Evolutionary conservation across 1,284 basidiomycete species (phyloP).

Genomic region (Pulveroboletus sp.): DNA sequence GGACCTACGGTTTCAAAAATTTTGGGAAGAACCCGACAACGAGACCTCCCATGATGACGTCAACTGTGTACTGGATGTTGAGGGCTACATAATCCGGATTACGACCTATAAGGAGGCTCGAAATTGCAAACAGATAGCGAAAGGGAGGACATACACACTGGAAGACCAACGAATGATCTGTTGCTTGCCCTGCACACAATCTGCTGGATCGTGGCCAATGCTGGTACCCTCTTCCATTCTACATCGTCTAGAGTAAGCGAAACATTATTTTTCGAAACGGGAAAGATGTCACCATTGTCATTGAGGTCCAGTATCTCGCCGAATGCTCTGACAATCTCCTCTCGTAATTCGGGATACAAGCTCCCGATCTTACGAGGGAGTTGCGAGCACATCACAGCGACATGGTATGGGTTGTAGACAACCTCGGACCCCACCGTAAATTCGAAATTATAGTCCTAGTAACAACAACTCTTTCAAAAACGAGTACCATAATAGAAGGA

Average conservation of each 20-base stretch:
- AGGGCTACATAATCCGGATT: conserved; percentile 40
- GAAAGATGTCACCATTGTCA: neutral
- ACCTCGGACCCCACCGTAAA: neutral
- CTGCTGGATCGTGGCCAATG: conserved; percentile 17
- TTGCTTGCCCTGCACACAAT: conserved; percentile 38
- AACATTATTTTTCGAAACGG: neutral
- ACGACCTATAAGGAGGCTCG: no score
- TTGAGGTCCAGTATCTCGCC: neutral
- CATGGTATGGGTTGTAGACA: neutral
- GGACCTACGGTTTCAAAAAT: conserved; percentile 41
- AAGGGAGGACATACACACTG: conserved; percentile 36
- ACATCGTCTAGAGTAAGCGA: neutral
- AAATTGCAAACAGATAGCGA: no score
- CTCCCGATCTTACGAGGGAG: neutral
- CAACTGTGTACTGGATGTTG: conserved; percentile 36
- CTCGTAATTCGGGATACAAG: neutral
- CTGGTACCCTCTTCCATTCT: conserved; percentile 15
- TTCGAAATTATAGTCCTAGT: neutral
- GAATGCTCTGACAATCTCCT: neutral
- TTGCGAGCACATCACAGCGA: neutral
- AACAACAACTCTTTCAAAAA: neutral
- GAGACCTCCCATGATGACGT: conserved; percentile 30
- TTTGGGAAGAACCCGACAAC: conserved; percentile 40
- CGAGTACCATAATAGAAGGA: neutral
- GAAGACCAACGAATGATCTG: conserved; percentile 41